Base-by-base conservation (phyloP, 108 stramenopile species). In the Cyclostephanos tholiformis region DNA sequence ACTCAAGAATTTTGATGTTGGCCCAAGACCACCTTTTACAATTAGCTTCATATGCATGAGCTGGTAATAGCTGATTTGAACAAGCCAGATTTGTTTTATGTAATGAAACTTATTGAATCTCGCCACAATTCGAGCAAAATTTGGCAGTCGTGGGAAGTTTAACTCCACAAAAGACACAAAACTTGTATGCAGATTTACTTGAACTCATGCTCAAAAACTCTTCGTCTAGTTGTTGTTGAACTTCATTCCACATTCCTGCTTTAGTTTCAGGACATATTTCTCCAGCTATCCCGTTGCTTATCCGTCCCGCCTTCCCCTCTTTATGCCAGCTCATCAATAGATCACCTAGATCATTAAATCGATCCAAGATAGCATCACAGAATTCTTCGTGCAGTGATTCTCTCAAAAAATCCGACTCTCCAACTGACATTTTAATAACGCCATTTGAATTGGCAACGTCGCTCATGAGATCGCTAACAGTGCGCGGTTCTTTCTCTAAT, bases 331-430 rank as follows among this genome's bases (percentile, higher is more conserved):
- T 9, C 10, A 82, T 46, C 16, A 73, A 27, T 26, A 77, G 67
- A 29, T 56, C 76, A 13, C 72, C 17, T 29, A 78, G 68, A 61
- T 67, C 67, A 43, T 60, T 65, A 49, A 82, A 77, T 41, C 65
- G 71, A 49, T 74, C 76, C 46, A 78, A 56, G 39, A 77, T 78
- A 2, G 81, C 76, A 74, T 82, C 81, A 66, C 77, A 77, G 29
- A 77, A 78, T 62, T 77, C 76, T 43, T 76, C 57, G 32, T 77
- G 75, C 38, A 77, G 16, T 36, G 76, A 64, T 71, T 38, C 64
- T 30, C 39, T 57, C 43, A 82, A 73, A 49, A 82, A 77, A 35
- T 82, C 72, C 1, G 77, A 82, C 22, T 65, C 72, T 22, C 81
- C 76, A 20, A 82, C 77, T 0, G 59, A 1, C 81, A 82, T 77